phyloP scores from a whole-genome alignment of 75 land plant genomes.

The Picea sitchensis region DNA sequence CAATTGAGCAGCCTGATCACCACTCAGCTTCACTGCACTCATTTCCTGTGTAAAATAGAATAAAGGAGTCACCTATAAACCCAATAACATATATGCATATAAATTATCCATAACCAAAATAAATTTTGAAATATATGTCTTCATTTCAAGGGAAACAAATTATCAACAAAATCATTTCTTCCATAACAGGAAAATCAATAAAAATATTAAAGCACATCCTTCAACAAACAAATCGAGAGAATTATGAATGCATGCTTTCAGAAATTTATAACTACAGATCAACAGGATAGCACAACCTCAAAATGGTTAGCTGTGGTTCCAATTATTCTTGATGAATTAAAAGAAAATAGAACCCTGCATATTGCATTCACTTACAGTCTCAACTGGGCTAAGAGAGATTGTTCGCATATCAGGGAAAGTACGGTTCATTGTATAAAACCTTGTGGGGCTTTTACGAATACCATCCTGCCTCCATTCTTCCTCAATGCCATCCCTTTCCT shows the following conservation, averaged over 20 bases:
- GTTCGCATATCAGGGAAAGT: slow-evolving; percentile 33
- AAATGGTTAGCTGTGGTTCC: neutral
- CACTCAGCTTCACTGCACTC: slow-evolving; percentile 50
- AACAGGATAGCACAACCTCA: neutral
- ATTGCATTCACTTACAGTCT: slow-evolving; percentile 19
- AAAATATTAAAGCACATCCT: neutral
- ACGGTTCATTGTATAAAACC: slow-evolving; percentile 30
- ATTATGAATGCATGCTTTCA: neutral
- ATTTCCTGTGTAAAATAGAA: slow-evolving; percentile 52
- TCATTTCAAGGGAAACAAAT: neutral
- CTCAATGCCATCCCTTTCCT: slow-evolving; percentile 27
- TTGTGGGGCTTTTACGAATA: slow-evolving; percentile 43
- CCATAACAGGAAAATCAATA: neutral
- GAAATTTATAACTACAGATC: neutral
- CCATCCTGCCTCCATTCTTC: slow-evolving; percentile 40
- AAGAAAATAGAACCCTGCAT: neutral
- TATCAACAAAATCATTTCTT: neutral
- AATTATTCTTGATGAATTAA: neutral
- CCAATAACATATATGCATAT: neutral
- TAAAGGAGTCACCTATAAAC: neutral
- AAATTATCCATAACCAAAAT: neutral
- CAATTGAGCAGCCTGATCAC: slow-evolving; percentile 74
- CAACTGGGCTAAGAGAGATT: slow-evolving; percentile 16
- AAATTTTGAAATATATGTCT: neutral
- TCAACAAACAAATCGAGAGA: neutral